A percentile compares a stretch with the other conserved stretches of the same genome.
Conservation (phyloP, 768 basidiomycete genomes). For the Scleroderma bovista region DNA sequence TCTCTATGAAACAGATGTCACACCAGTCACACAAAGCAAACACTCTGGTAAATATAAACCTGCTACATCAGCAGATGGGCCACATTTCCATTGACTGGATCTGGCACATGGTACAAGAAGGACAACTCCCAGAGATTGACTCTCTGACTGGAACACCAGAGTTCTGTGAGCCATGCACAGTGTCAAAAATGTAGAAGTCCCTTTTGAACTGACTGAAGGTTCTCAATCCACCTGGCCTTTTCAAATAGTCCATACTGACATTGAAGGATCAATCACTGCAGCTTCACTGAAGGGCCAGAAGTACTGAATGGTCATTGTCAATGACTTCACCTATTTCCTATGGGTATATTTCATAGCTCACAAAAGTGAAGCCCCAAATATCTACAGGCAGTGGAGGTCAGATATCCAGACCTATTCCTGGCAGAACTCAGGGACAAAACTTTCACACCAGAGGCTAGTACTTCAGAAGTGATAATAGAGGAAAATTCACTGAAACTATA, state of each 20-base stretch:
- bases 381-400: background rate
- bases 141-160: background rate
- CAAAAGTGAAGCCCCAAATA: background rate
- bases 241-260: background rate
- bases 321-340: slow-evolving; percentile 3
- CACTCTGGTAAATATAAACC: background rate
- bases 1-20: background rate
- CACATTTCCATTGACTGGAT: background rate
- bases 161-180: background rate
- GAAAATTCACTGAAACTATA: background rate
- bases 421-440: background rate
- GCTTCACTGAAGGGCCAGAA: background rate
- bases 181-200: background rate
- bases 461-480: background rate
- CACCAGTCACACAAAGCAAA: background rate
- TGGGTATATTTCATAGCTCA: background rate
- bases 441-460: background rate
- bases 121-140: background rate
- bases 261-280: slow-evolving; percentile 8
- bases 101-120: slow-evolving; percentile 8
- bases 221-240: background rate
- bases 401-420: background rate
- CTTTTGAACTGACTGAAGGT: background rate
- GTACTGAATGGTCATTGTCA: slow-evolving; percentile 9
- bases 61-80: background rate